Evolutionary conservation across 2,329 filamentous ascomycete species (phyloP), one percentile per base, ranked within the genome.

Genomic region (Rhynchosporium graminicola): DNA sequence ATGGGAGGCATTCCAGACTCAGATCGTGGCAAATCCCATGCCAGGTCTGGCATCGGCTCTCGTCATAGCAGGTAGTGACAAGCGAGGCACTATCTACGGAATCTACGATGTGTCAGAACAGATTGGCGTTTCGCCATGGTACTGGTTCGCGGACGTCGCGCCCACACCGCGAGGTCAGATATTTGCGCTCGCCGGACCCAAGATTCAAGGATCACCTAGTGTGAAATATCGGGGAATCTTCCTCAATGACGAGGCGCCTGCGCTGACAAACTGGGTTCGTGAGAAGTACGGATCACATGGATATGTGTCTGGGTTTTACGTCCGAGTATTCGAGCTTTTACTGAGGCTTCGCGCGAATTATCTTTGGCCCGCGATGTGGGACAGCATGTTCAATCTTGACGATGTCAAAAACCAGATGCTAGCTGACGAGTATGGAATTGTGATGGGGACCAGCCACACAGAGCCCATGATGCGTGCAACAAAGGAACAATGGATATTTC

Each of bases 341-440:
- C 82, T 91, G 9, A 81, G 88, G 3, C 79, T 89, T n/a, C 80
- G 84, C 42, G 88, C 87, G 29, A 91, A 91, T 73, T 91, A 90
- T 70, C 77, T 91, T 52, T 91, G 89, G 88, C 88, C 88, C 0
- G 82, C 87, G 0, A 80, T 86, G 72, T 91, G 88, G 88, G 83
- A 82, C 12, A 82, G 81, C 65, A 89, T 89, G 80, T 88, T 91
- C 70, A 84, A 86, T 70, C 80, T 89, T 1, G 88, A 91, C 63
- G 88, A 91, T 69, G 77, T 82, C 1, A 77, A 80, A 38, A 90
- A 86, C 68, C 86, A 89, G 71, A 83, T 84, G 0, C 80, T 89
- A 2, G 86, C 88, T 0, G 86, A 91, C 66, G 85, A 86, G 20
- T 91, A 85, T 70, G 87, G 86, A 54, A 83, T 91, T 57, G 87